Evolutionary conservation across 331 rosid species (phyloP).

Genomic region (Rosa hybrid): DNA sequence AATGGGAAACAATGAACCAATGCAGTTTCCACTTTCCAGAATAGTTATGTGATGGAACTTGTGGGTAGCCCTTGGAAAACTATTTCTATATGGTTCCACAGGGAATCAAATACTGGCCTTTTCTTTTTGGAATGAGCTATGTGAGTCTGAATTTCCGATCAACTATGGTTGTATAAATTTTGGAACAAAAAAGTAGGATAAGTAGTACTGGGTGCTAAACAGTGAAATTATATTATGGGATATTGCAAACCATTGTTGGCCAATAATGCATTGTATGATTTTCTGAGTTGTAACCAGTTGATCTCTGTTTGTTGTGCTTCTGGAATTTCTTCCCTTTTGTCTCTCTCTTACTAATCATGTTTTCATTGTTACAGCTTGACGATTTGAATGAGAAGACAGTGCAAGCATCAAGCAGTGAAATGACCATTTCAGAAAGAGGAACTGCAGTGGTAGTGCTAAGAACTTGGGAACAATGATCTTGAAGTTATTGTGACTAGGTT

Average conservation of each 20-base stretch:
- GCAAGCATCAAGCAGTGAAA: conserved; percentile 25
- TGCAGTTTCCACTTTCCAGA: neutral
- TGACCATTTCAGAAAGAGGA: conserved; percentile 32
- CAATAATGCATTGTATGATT: neutral
- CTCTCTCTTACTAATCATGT: conserved; percentile 29
- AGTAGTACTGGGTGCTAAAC: neutral
- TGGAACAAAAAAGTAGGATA: neutral
- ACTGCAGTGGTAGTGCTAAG: conserved; percentile 42
- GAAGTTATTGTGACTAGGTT: conserved; percentile 22
- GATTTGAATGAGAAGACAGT: conserved; percentile 67
- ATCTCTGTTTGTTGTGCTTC: conserved; percentile 7
- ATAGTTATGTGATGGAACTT: neutral
- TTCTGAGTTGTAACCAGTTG: neutral
- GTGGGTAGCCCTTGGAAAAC: neutral
- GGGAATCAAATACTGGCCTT: neutral
- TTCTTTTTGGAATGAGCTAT: neutral
- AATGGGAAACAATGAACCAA: conserved; percentile 1
- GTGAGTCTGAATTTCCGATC: neutral
- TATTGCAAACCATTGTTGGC: neutral
- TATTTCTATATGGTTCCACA: conserved; percentile 16
- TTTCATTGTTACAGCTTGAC: conserved; percentile 65
- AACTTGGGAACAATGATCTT: conserved; percentile 17
- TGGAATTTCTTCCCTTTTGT: conserved; percentile 16
- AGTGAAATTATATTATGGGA: neutral
- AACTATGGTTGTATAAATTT: neutral